Conservation (phyloP, 305 asterid species). For the Fraxinus platypoda region DNA sequence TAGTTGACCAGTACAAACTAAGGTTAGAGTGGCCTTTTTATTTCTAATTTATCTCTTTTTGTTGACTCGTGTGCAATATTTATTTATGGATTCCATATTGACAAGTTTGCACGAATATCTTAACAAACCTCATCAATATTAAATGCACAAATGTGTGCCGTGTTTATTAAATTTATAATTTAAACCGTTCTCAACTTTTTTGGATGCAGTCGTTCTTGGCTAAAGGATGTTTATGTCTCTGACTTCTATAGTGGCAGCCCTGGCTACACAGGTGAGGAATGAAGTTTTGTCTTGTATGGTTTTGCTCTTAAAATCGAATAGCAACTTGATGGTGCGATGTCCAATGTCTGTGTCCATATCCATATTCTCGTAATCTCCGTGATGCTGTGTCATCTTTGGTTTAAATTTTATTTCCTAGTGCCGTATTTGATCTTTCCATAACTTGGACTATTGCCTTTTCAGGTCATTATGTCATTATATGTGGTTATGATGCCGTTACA, state of each 20-base stretch:
- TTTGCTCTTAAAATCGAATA: conserved; percentile 2
- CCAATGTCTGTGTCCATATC: not conserved
- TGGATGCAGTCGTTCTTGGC: conserved; percentile 49
- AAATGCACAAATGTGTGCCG: not conserved
- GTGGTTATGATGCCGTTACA: conserved; percentile 77
- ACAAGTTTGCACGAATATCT: not conserved
- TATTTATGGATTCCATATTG: conserved; percentile 1
- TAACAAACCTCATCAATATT: not conserved
- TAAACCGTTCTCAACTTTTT: not conserved
- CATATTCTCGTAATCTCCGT: not conserved
- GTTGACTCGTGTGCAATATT: not conserved
- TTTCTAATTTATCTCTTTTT: not conserved
- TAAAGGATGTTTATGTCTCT: conserved; percentile 52
- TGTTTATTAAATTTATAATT: not conserved
- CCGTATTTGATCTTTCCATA: conserved; percentile 5
- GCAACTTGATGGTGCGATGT: conserved; percentile 10
- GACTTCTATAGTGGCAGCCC: conserved; percentile 52
- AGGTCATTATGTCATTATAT: conserved; percentile 88
- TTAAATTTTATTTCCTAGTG: not conserved
- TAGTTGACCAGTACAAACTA: conserved; percentile 77
- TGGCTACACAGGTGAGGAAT: conserved; percentile 71
- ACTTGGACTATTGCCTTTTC: conserved; percentile 24
- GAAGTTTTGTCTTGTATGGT: conserved; percentile 1
- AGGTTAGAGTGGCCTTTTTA: conserved; percentile 35
- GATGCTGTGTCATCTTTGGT: not conserved